Conservation (phyloP, 2,329 filamentous ascomycete species). For the Pseudocercospora cruenta region DNA sequence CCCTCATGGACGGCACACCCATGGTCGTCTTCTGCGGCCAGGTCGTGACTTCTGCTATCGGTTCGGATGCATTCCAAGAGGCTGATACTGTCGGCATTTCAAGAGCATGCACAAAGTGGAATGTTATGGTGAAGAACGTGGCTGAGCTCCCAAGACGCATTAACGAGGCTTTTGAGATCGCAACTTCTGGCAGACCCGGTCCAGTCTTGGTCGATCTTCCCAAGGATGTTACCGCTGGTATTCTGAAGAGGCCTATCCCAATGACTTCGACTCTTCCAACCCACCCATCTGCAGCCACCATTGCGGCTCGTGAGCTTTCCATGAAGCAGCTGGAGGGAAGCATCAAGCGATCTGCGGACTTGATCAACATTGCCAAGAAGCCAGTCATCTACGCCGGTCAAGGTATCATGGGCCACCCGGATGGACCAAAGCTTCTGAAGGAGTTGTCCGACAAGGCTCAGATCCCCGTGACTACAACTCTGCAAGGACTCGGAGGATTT, state of each 20-base stretch:
- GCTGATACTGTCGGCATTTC: slow-evolving; percentile 94
- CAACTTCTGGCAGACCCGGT: slow-evolving; percentile 88
- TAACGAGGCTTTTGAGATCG: slow-evolving; percentile 98
- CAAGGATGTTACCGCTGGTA: slow-evolving; percentile 90
- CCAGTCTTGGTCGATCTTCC: slow-evolving; percentile 94
- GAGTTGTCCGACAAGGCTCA: slow-evolving; percentile 86
- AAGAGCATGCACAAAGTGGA: slow-evolving; percentile 96
- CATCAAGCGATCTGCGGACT: slow-evolving; percentile 74
- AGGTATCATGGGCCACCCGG: slow-evolving; percentile 78
- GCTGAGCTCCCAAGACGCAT: slow-evolving; percentile 91
- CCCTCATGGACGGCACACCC: slow-evolving; percentile 90
- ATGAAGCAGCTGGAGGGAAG: slow-evolving; percentile 73
- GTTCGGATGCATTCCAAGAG: slow-evolving; percentile 96
- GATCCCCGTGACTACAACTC: slow-evolving; percentile 93
- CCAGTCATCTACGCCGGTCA: slow-evolving; percentile 94
- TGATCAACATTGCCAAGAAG: slow-evolving; percentile 89
- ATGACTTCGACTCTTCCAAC: slow-evolving; percentile 72
- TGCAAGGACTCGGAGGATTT: slow-evolving; percentile 88
- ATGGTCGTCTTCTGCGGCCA: slow-evolving; percentile 96
- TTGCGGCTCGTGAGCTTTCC: slow-evolving; percentile 74
- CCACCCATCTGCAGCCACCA: slow-evolving; percentile 82
- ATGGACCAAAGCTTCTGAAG: slow-evolving; percentile 78
- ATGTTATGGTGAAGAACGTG: slow-evolving; percentile 95
- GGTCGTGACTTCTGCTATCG: slow-evolving; percentile 86
- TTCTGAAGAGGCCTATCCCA: slow-evolving; percentile 82